Percentiles rank a stretch among this genome's conserved stretches.
Conservation (phyloP, 2,329 filamentous ascomycete genomes). For the Sarocladium brachiariae region DNA sequence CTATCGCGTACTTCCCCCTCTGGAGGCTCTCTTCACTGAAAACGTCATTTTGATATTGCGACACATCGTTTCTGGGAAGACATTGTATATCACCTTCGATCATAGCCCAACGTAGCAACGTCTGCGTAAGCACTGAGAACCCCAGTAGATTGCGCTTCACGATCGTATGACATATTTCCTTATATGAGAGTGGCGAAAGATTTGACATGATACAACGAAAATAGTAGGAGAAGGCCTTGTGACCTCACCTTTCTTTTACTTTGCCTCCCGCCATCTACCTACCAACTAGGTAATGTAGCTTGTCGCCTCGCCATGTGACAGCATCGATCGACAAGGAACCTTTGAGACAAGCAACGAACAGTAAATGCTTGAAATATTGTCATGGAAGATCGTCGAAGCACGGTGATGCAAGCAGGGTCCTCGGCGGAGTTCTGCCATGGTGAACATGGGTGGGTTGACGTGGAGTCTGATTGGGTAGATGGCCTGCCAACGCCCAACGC, state of each 20-base stretch:
- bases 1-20: too few species aligned
- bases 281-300: background rate
- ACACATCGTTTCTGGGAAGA: background rate
- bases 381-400: background rate
- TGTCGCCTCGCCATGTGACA: background rate
- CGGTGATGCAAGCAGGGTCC: constrained; percentile 4
- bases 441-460: background rate
- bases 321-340: background rate
- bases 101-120: background rate
- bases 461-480: background rate
- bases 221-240: background rate
- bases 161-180: background rate
- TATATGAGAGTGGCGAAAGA: background rate
- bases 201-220: background rate
- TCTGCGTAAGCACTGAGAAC: background rate
- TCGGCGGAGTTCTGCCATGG: background rate
- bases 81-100: background rate
- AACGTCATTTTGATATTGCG: too few species aligned
- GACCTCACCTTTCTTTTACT: background rate
- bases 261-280: too few species aligned
- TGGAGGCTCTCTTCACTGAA: too few species aligned
- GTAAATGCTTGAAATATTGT: background rate
- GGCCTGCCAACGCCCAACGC: background rate
- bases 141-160: background rate
- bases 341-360: background rate